Base-by-base conservation (phyloP, 345 rosid genomes). In the Hibiscus syriacus region DNA sequence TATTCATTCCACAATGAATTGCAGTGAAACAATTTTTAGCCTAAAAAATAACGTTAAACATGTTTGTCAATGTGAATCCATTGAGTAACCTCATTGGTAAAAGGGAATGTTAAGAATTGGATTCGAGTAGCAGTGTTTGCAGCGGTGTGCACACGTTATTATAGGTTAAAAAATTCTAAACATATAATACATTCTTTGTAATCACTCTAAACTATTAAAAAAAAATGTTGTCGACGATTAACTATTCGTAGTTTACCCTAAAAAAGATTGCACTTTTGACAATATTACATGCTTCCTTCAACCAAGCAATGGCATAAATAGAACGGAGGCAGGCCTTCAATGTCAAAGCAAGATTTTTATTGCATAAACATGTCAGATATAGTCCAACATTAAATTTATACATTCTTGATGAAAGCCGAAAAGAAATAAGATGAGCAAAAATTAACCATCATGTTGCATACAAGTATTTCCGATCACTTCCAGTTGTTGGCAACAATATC, bases 401-500 rank as follows among this genome's bases (percentile, higher is more conserved):
- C 68, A 73, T 53, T 73, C 54, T 70, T 76, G 23, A 64, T 61
- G 64, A 41, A 57, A 67, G 59, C 34, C 22, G 29, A 63, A 73
- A 74, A 64, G 30, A 50, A 72, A 69, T 10, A 20, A 12, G 55
- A 73, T 53, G 27, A 58, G 72, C 78, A 75, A 74, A 77, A 80
- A 69, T 67, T 70, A 64, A 72, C 64, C 57, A 49, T 66, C 19
- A 70, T 56, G 60, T 14, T 6, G 49, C 27, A 46, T 32, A 17
- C 25, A 66, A 43, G 32, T 26, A 52, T 23, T 53, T 29, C 12
- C 9, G 6, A 62, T 83, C 83, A 90, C 85, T 90, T 85, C 96
- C 98, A 90, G 48, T 84, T 83, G 72, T 78, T 63, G 84, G 97
- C 96, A 77, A 90, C 94, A 72, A 93, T 88, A 83, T 93, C 77